Evolutionary conservation across 2,329 filamentous ascomycete genomes (phyloP).

Genomic region (Botrytis porri): DNA sequence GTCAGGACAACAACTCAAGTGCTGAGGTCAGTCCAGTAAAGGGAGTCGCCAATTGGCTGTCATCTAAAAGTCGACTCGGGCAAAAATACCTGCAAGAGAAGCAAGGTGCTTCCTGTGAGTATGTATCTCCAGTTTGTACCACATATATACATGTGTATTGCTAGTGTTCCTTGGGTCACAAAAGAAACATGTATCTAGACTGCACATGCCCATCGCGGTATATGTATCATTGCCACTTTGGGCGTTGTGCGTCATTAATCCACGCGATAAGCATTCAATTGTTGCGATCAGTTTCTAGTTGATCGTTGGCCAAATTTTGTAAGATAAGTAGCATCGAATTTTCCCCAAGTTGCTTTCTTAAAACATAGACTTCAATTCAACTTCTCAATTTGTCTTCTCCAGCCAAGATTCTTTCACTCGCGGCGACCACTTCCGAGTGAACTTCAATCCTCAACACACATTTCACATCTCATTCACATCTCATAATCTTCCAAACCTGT

Average conservation of each 20-base stretch:
- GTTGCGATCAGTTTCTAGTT: neutral
- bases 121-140: neutral
- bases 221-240: too few species aligned
- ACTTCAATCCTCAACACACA: neutral
- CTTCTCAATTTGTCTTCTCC: neutral
- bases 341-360: neutral
- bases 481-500: neutral
- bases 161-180: neutral
- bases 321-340: neutral
- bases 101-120: neutral
- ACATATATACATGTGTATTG: neutral
- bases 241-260: neutral
- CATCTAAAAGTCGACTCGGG: neutral
- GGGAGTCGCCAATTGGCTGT: neutral
- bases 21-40: neutral
- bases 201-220: neutral
- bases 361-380: neutral
- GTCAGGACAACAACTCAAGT: constrained; percentile 2
- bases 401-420: neutral
- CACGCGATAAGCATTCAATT: neutral
- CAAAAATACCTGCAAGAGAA: neutral
- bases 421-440: neutral
- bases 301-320: neutral
- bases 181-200: neutral
- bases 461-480: neutral